Evolutionary conservation across 768 basidiomycete species (phyloP).

Genomic region (Russula ochroleuca): DNA sequence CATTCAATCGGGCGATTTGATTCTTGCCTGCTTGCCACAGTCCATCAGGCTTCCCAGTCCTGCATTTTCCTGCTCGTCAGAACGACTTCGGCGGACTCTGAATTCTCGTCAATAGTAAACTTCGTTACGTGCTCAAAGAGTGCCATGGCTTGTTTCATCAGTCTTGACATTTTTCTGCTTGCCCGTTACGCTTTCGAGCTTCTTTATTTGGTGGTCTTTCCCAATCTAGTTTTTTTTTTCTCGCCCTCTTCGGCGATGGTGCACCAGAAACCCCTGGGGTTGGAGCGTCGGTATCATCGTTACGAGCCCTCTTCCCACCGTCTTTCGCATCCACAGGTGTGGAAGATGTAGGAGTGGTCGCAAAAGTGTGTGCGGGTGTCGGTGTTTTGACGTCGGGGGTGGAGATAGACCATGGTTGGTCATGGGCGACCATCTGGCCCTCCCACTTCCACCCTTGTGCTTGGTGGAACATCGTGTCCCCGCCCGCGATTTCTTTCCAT

Average conservation of each 20-base stretch:
- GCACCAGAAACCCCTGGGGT: slow-evolving; percentile 38
- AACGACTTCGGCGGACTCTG: slow-evolving; percentile 34
- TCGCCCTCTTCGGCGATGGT: slow-evolving; percentile 67
- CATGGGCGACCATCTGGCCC: slow-evolving; percentile 28
- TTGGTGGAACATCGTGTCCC: slow-evolving; percentile 33
- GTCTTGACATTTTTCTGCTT: slow-evolving; percentile 45
- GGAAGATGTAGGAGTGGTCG: slow-evolving; percentile 18
- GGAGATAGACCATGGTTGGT: too few relatives aligned
- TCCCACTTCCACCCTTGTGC: slow-evolving; percentile 37
- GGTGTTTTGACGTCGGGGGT: slow-evolving; percentile 21
- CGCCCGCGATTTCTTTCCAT: slow-evolving; percentile 41
- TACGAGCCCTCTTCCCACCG: slow-evolving; percentile 49
- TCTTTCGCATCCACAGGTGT: slow-evolving; percentile 26
- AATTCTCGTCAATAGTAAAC: slow-evolving; percentile 53
- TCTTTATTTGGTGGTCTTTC: slow-evolving; percentile 53
- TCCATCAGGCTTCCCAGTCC: too few relatives aligned
- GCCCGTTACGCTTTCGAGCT: slow-evolving; percentile 32
- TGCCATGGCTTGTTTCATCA: slow-evolving; percentile 55
- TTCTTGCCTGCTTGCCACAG: too few relatives aligned
- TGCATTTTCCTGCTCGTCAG: too few relatives aligned
- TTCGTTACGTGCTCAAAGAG: slow-evolving; percentile 65
- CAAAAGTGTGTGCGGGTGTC: slow-evolving; percentile 12
- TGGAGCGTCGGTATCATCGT: slow-evolving; percentile 38
- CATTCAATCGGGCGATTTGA: too few relatives aligned
- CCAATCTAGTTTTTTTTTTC: too few relatives aligned